Base-by-base conservation (phyloP, 2,329 filamentous ascomycete species). In the Epichloe sp. region DNA sequence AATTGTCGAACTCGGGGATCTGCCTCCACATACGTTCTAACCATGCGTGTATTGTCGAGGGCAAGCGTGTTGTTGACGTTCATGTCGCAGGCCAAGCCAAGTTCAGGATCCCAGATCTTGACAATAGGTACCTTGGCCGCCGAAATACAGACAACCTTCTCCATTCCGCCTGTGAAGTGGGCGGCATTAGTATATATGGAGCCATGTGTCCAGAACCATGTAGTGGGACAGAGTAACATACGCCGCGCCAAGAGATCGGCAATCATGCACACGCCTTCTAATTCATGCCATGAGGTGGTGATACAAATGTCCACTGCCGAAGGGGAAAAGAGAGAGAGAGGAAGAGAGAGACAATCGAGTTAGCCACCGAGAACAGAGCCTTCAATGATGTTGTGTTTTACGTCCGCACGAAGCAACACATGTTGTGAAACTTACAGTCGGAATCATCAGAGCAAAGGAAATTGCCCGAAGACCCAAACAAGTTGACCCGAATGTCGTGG, bases 381-480 rank as follows among this genome's bases (percentile, higher is more conserved):
- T 40, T 7, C 10, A 19, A 15, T n/a, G 38, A 17, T 5, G 10
- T 14, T n/a, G 26, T 44, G 8, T 14, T n/a, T 31, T 4, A n/a
- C 31, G 31, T 31, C 3, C 8, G 31, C 31, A 23, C 14, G n/a
- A 31, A 44, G 42, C 21, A 44, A 44, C 26, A n/a, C 10, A 7
- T 14, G 10, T 4, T 14, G 10, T 4, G n/a, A 14, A 15, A 73
- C 82, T 60, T 73, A 95, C 89, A 88, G 72, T 98, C 93, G 49
- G 93, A 98, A 63, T 96, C 89, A 67, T 88, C 90, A 36, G 91
- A 95, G 68, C 89, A 96, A 52, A 98, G 73, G 65, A 93, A 72
- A 67, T 98, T 98, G 46, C 93, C 93, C 4, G 93, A 97, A 5
- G 93, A 97, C n/a, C 93, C 93, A 76, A 98, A 98, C 15, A 97